Evolutionary conservation across 352 stramenopile species (phyloP), one percentile per base, ranked within the genome.

Genomic region (Globisporangium okanoganense): DNA sequence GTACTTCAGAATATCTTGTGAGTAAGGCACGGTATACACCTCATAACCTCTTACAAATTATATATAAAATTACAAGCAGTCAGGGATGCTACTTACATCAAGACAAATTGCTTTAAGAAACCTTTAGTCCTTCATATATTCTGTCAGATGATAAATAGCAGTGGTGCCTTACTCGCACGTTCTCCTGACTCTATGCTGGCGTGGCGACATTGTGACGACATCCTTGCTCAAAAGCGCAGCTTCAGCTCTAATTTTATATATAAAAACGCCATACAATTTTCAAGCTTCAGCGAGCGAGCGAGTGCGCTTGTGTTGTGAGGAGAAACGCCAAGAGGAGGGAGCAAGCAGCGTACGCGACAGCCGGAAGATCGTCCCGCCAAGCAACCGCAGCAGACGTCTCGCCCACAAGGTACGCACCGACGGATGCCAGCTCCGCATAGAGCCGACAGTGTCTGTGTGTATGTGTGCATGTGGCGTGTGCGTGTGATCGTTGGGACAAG

Each of bases 361-460:
- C 58, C 56, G 38, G 55, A 56, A 55, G 49, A 55, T 55, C 49
- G 49, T 55, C 27, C 47, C n/a, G 43, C 25, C 27, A 36, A 27
- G 29, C 22, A 56, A 35, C 48, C 20, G 20, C n/a, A 63, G 57
- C 47, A 36, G 29, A 36, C 35, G 38, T 43, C 22, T 20, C 43
- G 43, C 27, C 38, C 36, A 47, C 16, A 13, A 55, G 49, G 49
- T 55, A 55, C 49, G 49, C 33, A 33, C 29, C 29, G 29, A n/a
- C n/a, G n/a, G n/a, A 33, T 33, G 29, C 3, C 29, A 25, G 41
- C 49, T 40, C 47, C 47, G 47, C 47, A 25, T 29, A 56, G 41
- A 40, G 55, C n/a, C 7, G 40, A 48, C 27, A 59, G 67, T 51
- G 70, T 33, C 14, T 40, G 18, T 20, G 36, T 59, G 24, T 35